These are phyloP conservation scores for Schizophyllum amplum DNA, from an alignment of 1,284 basidiomycete genomes.

Conservation along the genomic window DNA sequence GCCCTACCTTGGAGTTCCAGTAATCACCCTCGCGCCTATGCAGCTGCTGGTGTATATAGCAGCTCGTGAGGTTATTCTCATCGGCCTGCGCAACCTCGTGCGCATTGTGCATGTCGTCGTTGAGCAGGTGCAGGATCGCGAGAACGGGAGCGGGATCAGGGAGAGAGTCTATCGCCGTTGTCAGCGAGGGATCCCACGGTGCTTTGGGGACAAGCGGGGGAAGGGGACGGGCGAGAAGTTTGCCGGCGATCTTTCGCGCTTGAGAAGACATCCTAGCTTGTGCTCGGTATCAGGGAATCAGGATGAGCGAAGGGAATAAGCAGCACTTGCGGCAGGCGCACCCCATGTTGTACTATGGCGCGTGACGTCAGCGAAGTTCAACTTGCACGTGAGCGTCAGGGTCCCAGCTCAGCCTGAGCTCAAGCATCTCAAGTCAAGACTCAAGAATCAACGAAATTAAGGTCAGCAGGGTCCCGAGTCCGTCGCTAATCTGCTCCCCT, in stretches of 20 bases:
- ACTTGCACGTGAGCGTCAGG: too few species aligned
- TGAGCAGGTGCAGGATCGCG: conserved; percentile 2
- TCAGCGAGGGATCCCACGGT: background rate
- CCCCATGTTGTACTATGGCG: too few species aligned
- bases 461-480: too few species aligned
- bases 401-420: too few species aligned
- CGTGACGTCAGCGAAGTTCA: too few species aligned
- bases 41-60: conserved; percentile 5
- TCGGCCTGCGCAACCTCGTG: conserved; percentile 3
- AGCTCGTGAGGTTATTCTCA: conserved; percentile 2
- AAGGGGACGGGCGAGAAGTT: background rate
- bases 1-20: conserved; percentile 6
- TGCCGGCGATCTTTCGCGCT: conserved; percentile 1
- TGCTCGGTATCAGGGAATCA: background rate
- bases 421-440: too few species aligned
- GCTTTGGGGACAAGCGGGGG: background rate
- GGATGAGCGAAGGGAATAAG: background rate
- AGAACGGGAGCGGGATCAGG: background rate
- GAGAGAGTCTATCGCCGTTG: background rate
- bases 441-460: too few species aligned
- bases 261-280: conserved; percentile 2
- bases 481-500: too few species aligned
- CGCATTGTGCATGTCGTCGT: conserved; percentile 2
- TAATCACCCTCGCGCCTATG: conserved; percentile 4
- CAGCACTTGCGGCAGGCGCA: too few species aligned